Evolutionary conservation across 306 rosid species (phyloP), one percentile per base, ranked within the genome.

Genomic region (Cyamopsis tetragonoloba): DNA sequence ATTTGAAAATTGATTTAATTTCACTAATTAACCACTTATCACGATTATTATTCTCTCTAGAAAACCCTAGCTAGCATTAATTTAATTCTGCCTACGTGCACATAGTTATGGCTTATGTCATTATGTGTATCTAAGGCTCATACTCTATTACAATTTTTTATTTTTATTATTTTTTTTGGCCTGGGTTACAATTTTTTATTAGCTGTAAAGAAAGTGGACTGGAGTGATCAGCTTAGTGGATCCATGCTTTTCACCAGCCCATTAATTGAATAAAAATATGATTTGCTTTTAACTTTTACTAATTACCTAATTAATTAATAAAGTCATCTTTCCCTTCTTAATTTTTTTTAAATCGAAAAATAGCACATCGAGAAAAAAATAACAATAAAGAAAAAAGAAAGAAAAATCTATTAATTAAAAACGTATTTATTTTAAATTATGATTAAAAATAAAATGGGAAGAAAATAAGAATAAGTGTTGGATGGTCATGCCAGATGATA

Each of bases 211-310:
- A 63, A 65, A 77, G 77, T 46, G 58, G 50, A 38, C 9, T n/a
- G 23, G 58, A 62, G 55, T 60, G 4, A 17, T 41, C 24, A 70
- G 57, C 41, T 39, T 20, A 65, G 70, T 66, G 55, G 51, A 26
- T 63, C 68, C 14, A 56, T 57, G 50, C 80, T 62, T 68, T 72
- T 59, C 55, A 62, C 70, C 72, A 41, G 14, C 81, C 81, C 54
- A 76, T 76, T 76, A 47, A 19, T 51, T 53, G 0, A 31, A 41
- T 50, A 38, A 41, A 70, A 63, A 63, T 32, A 34, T 26, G 22
- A 43, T 20, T 43, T 70, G 30, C 71, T 62, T 72, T 56, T 38
- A 23, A 20, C 46, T 63, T 43, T 70, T 65, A 43, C 55, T 27
- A 46, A 34, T 62, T 42, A 62, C 28, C 35, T 1, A n/a, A n/a